phyloP scores from a whole-genome alignment of 305 asterid species.

The Salvia sclarea region DNA sequence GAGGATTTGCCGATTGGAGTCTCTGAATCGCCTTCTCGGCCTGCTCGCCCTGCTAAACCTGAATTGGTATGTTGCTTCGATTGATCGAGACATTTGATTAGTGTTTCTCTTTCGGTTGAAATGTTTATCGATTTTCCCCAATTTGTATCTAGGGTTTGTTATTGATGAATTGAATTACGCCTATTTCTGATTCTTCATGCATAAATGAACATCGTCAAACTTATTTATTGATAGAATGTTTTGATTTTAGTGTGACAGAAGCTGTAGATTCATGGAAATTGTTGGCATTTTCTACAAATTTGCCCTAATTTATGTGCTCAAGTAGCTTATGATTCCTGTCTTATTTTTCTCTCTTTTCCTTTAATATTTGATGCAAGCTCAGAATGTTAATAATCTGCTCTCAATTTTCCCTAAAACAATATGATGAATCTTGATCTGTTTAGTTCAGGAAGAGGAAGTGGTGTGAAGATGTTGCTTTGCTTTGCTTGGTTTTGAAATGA shows the following conservation, averaged over 20 bases:
- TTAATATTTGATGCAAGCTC: background rate
- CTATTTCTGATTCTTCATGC: no score
- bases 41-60: slow-evolving; percentile 83
- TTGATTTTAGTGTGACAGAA: background rate
- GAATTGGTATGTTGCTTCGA: slow-evolving; percentile 43
- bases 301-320: background rate
- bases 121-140: background rate
- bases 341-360: background rate
- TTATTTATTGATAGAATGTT: background rate
- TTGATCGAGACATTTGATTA: background rate
- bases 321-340: background rate
- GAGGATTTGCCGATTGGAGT: slow-evolving; percentile 71
- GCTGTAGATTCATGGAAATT: background rate
- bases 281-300: background rate
- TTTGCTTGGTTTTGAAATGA: background rate
- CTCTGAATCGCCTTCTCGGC: slow-evolving; percentile 55
- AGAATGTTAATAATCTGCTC: no score
- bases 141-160: background rate
- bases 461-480: background rate
- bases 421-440: background rate
- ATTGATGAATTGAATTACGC: background rate
- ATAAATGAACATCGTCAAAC: background rate
- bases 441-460: background rate
- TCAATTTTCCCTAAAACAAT: background rate
- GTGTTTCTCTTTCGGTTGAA: background rate